Percentiles rank a stretch among this genome's conserved stretches.
These are phyloP conservation scores for Suillus brevipes DNA, from an alignment of 768 basidiomycete species.

Conservation along the genomic window DNA sequence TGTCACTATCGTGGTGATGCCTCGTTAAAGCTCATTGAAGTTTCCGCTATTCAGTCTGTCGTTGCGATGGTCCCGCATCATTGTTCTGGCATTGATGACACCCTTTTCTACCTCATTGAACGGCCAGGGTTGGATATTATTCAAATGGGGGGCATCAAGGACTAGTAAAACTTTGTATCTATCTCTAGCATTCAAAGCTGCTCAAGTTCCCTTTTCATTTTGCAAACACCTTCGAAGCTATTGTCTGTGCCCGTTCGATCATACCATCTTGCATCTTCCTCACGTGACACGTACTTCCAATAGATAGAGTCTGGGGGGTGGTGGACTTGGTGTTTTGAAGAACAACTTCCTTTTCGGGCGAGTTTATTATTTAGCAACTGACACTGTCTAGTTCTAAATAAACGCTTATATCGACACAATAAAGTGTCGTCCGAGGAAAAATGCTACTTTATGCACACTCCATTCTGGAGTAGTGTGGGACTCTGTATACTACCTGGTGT, in stretches of 20 bases:
- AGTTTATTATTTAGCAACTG: too few relatives aligned
- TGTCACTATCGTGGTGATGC: too few relatives aligned
- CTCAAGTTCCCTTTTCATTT: background rate
- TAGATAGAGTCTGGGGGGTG: background rate
- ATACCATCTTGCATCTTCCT: background rate
- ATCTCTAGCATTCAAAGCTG: background rate
- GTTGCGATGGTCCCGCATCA: constrained; percentile 27
- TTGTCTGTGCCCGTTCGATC: background rate
- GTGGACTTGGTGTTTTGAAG: background rate
- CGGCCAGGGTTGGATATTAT: constrained; percentile 23
- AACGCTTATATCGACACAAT: too few relatives aligned
- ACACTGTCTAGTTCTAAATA: background rate
- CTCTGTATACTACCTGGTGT: background rate
- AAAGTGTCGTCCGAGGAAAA: too few relatives aligned
- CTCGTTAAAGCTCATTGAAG: constrained; percentile 12
- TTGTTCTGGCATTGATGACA: constrained; percentile 4
- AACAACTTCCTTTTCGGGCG: background rate
- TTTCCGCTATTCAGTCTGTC: constrained; percentile 16
- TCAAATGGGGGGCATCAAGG: background rate
- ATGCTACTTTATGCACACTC: too few relatives aligned
- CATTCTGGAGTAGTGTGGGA: background rate
- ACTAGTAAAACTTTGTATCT: too few relatives aligned
- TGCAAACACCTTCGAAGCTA: background rate
- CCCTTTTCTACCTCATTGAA: constrained; percentile 26
- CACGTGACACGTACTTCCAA: background rate